These are phyloP conservation scores for Kodamaea arcana DNA, from an alignment of 1,139 yeast genomes.

Conservation along the genomic window DNA sequence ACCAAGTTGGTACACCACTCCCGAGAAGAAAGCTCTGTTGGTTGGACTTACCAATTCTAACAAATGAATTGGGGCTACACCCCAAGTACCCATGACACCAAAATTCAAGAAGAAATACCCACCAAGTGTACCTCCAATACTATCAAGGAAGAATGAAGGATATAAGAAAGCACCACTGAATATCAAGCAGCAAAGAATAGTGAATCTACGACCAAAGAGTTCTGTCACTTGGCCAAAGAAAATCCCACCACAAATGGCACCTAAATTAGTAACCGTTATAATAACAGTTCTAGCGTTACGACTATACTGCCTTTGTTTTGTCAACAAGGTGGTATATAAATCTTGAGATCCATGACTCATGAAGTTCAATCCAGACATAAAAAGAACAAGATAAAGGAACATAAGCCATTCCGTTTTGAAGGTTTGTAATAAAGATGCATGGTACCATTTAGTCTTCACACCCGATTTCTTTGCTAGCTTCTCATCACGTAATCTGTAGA, in stretches of 20 bases:
- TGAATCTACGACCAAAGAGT: constrained; percentile 43
- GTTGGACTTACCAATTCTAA: constrained; percentile 35
- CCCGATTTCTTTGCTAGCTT: neutral
- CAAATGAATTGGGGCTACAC: constrained; percentile 33
- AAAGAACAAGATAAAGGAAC: constrained; percentile 38
- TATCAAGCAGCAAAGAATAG: constrained; percentile 28
- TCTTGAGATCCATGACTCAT: constrained; percentile 56
- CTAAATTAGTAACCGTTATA: constrained; percentile 43
- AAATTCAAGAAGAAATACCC: constrained; percentile 22
- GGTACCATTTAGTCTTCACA: neutral
- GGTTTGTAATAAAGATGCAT: constrained; percentile 10
- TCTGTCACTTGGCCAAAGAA: constrained; percentile 13
- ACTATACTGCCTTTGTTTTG: constrained; percentile 31
- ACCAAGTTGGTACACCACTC: constrained; percentile 38
- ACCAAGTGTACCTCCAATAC: constrained; percentile 18
- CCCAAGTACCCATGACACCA: constrained; percentile 37
- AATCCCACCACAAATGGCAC: constrained; percentile 49
- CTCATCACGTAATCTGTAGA: constrained; percentile 7
- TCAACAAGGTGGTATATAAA: constrained; percentile 46
- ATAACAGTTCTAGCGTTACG: constrained; percentile 41
- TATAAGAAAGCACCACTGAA: constrained; percentile 32
- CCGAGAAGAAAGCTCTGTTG: constrained; percentile 32
- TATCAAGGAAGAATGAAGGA: constrained; percentile 23
- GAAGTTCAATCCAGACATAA: constrained; percentile 49
- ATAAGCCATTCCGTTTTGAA: constrained; percentile 41